These are phyloP conservation scores for Citrus sinensis DNA, from an alignment of 345 rosid species.

Conservation along the genomic window DVS_A1.0 CM039166.1:4962001-4962500, in stretches of 20 bases:
- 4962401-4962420: slow-evolving; percentile 1
- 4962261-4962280: neutral
- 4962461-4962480: neutral
- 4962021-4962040: neutral
- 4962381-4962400: neutral
- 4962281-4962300: neutral
- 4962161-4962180: slow-evolving; percentile 4
- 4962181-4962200: slow-evolving; percentile 5
- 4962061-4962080: slow-evolving; percentile 1
- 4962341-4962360: slow-evolving; percentile 7
- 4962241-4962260: neutral
- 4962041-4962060: neutral
- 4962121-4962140: slow-evolving; percentile 19
- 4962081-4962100: neutral
- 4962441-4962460: neutral
- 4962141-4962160: slow-evolving; percentile 19
- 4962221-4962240: slow-evolving; percentile 1
- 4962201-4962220: slow-evolving; percentile 17
- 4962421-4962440: slow-evolving; percentile 23
- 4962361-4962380: slow-evolving; percentile 14
- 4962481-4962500: neutral
- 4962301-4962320: slow-evolving; percentile 20
- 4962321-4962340: neutral
- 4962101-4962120: slow-evolving; percentile 19
- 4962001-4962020: neutral